Conservation (phyloP, 768 basidiomycete species). For the Suillus sp. region DNA sequence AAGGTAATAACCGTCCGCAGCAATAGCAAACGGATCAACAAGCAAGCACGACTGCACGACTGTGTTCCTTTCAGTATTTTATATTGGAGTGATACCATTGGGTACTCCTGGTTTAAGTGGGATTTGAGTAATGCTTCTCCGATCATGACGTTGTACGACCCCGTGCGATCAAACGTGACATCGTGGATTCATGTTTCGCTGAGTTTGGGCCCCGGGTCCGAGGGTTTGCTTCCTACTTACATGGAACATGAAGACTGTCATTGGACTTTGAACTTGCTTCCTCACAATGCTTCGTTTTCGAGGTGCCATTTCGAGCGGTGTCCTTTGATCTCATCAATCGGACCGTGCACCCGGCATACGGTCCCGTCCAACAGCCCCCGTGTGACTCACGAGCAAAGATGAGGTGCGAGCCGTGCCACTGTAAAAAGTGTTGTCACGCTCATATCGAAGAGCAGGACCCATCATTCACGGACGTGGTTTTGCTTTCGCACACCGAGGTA, state of each 20-base stretch:
- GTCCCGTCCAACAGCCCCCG: background rate
- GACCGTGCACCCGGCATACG: background rate
- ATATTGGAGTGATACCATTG: background rate
- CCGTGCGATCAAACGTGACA: background rate
- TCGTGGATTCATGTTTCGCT: background rate
- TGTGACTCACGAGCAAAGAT: background rate
- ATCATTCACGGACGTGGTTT: background rate
- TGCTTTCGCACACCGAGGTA: constrained; percentile 5
- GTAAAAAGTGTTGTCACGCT: background rate
- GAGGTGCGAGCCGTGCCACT: background rate
- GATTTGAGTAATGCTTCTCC: background rate
- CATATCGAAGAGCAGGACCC: background rate
- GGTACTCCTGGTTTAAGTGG: background rate
- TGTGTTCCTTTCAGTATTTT: background rate
- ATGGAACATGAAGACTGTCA: constrained; percentile 3
- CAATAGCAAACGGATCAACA: constrained; percentile 1
- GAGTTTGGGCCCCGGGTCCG: constrained; percentile 7
- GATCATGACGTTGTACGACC: background rate
- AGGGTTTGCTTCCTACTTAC: constrained; percentile 3
- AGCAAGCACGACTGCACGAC: background rate
- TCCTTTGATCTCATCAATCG: constrained; percentile 1
- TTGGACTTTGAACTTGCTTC: constrained; percentile 5
- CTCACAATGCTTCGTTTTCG: background rate
- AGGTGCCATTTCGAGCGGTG: background rate
- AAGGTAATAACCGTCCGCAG: background rate